Percentiles rank a stretch among this genome's conserved stretches.
Conservation (phyloP, 805 yeast genomes). For the Candida montana region DNA sequence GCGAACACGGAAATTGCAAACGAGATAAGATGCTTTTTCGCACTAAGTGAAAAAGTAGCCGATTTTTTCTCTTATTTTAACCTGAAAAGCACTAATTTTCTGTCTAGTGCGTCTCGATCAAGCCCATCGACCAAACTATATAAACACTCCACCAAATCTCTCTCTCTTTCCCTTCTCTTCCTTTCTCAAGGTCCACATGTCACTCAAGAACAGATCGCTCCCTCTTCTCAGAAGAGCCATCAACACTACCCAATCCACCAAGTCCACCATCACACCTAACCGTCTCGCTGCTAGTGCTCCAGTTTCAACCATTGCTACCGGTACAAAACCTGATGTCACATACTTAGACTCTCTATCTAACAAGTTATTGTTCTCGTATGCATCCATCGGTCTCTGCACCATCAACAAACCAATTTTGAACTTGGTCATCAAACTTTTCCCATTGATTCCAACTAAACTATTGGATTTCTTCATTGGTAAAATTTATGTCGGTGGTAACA, state of each 20-base stretch:
- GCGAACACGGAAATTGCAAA: not conserved
- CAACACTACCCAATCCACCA: slow-evolving; percentile 15
- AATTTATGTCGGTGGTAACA: slow-evolving; percentile 88
- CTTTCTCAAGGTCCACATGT: not conserved
- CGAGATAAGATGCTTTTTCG: not conserved
- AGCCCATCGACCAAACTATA: not conserved
- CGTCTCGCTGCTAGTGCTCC: not conserved
- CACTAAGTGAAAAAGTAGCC: slow-evolving; percentile 2
- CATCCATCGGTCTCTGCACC: slow-evolving; percentile 66
- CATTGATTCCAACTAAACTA: slow-evolving; percentile 66
- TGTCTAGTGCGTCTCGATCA: too few species aligned
- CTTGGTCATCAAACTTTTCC: slow-evolving; percentile 59
- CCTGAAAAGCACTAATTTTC: not conserved
- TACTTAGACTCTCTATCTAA: slow-evolving; percentile 51
- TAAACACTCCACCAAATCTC: not conserved
- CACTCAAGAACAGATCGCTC: slow-evolving; percentile 2
- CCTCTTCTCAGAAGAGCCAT: slow-evolving; percentile 12
- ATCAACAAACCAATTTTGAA: slow-evolving; percentile 57
- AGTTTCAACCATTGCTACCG: not conserved
- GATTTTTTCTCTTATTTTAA: slow-evolving; percentile 5
- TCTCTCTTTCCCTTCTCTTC: not conserved
- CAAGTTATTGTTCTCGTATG: slow-evolving; percentile 56
- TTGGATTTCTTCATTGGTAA: slow-evolving; percentile 72
- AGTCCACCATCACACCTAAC: slow-evolving; percentile 4
- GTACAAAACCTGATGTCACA: slow-evolving; percentile 11